Evolutionary conservation across 768 basidiomycete genomes (phyloP).

Genomic region (Mycena albidolilacea): DNA sequence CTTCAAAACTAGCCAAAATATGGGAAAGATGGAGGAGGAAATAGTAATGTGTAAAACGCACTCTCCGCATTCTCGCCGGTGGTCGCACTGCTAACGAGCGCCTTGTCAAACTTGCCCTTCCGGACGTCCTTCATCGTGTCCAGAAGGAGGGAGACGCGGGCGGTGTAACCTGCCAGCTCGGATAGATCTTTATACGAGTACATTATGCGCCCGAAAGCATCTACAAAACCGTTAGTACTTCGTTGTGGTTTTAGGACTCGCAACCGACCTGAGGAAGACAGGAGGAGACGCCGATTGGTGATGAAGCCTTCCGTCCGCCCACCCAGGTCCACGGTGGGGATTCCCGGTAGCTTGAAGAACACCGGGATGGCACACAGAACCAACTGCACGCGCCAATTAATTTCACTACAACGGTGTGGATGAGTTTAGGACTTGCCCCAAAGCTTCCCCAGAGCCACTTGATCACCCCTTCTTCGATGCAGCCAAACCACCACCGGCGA

Average conservation of each 20-base stretch:
- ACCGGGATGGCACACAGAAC: conserved; percentile 94
- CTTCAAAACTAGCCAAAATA: conserved; percentile 70
- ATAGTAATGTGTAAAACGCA: conserved; percentile 57
- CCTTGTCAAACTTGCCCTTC: conserved; percentile 90
- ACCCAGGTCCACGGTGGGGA: conserved; percentile 78
- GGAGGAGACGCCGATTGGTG: conserved; percentile 91
- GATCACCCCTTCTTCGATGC: conserved; percentile 94
- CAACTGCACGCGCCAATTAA: conserved; percentile 59
- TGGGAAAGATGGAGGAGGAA: not conserved
- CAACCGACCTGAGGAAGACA: conserved; percentile 83
- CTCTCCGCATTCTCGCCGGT: conserved; percentile 83
- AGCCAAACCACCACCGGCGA: conserved; percentile 90
- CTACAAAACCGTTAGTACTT: conserved; percentile 51
- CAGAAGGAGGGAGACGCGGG: conserved; percentile 89
- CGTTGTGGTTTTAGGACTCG: too few relatives aligned
- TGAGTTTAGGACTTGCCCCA: conserved; percentile 70
- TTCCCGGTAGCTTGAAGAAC: conserved; percentile 89
- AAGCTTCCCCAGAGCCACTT: conserved; percentile 98
- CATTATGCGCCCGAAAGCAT: conserved; percentile 97
- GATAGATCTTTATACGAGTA: conserved; percentile 97
- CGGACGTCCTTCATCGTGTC: conserved; percentile 93
- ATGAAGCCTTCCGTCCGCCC: conserved; percentile 97
- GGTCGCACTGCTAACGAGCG: conserved; percentile 81
- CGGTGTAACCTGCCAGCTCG: conserved; percentile 96
- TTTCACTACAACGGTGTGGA: conserved; percentile 3